These are phyloP conservation scores for Malassezia obtusa DNA, from an alignment of 1,284 basidiomycete genomes.

Conservation along the genomic window DNA sequence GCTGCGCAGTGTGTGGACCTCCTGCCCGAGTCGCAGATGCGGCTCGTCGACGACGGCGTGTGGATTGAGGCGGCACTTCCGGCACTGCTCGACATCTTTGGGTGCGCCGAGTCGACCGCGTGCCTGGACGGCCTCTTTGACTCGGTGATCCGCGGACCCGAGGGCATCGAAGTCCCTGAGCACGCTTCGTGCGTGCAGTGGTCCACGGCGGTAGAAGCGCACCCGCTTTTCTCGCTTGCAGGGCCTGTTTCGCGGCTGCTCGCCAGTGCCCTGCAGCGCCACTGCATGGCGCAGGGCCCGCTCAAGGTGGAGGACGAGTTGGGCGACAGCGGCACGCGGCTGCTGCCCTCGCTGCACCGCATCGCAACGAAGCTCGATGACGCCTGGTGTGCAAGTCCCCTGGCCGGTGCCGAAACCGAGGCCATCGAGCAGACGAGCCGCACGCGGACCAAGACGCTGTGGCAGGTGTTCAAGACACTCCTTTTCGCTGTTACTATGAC, in stretches of 20 bases:
- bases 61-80: conserved; percentile 5
- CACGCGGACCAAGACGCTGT: conserved; percentile 22
- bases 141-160: not conserved
- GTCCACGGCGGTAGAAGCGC: not conserved
- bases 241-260: conserved; percentile 39
- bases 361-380: not conserved
- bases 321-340: not conserved
- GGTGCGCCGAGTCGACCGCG: not conserved
- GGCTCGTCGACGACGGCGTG: not conserved
- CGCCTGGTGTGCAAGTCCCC: conserved; percentile 5
- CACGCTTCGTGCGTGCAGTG: not conserved
- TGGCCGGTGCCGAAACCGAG: conserved; percentile 1
- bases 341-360: not conserved
- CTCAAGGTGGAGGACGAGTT: not conserved
- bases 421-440: not conserved
- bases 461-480: conserved; percentile 38
- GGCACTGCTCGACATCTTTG: conserved; percentile 4
- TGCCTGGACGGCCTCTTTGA: not conserved
- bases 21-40: conserved; percentile 2
- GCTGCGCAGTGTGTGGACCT: conserved; percentile 5
- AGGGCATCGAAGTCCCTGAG: not conserved
- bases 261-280: conserved; percentile 21
- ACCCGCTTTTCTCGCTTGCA: conserved; percentile 24
- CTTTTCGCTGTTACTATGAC: conserved; percentile 43
- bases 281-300: not conserved